Evolutionary conservation across 106 monocot genomes (phyloP), one percentile per base, ranked within the genome.

Genomic region (Dactylorhiza incarnata): DNA sequence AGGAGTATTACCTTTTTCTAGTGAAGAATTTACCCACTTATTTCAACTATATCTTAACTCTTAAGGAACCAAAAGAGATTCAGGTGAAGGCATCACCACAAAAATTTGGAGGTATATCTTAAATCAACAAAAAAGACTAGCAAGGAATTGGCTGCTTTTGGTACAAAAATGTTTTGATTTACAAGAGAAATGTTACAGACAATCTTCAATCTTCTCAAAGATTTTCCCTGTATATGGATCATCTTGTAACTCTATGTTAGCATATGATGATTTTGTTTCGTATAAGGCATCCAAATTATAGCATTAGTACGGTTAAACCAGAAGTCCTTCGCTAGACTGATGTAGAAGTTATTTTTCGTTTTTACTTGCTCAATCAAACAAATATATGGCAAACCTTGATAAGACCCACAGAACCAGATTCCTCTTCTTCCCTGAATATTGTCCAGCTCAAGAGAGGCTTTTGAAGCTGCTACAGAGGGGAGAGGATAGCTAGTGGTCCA

Each of bases 321-420:
- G 17, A 53, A 53, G 53, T 53, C 53, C 17, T 13, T 53, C 17
- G 17, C 12, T 53, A 53, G 10, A 53, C 17, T 53, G 10, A 11
- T 16, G 53, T 53, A 53, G 14, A 51, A 51, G 50, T 10, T 13
- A 53, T 53, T 53, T 53, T 16, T 15, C 12, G 17, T 4, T 53
- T 53, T 53, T 53, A 53, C 53, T 53, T 53, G 8, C 14, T 53
- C 53, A 53, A 14, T 16, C 12, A 15, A 15, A 16, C 53, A 15
- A 13, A 15, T 4, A 16, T 53, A 3, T 53, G 53, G 22, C 22
- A 7, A 20, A 93, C 96, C 95, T 73, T 90, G 88, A 63, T 93
- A 93, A 59, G 93, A 90, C 59, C 96, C 95, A 79, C 90, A 90
- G 81, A 93, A 96, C 92, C 92, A 96, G 53, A 96, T 87, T 79